Base-by-base conservation (phyloP, 257 asterid genomes). In the Ilex aquifolium region DNA sequence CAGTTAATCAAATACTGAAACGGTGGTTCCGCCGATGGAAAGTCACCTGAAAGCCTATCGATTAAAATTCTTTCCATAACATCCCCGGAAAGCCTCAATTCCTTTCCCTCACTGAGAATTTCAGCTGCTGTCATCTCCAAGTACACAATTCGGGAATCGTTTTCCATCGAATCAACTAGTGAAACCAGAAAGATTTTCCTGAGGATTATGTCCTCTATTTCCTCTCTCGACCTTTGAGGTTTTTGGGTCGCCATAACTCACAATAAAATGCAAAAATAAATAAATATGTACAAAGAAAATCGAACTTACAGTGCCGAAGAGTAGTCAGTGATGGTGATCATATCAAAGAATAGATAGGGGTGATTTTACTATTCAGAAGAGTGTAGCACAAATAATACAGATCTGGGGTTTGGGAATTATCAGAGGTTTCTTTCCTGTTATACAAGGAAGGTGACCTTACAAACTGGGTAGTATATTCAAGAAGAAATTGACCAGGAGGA, bases 121-220 rank as follows among this genome's bases (percentile, higher is more conserved):
- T 93, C 97, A 1, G 95, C 96, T 2, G 99, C 99, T 4, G 96
- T 67, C 82, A 78, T 72, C 72, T 90, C 95, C 42, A 90, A 73
- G 60, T 84, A 90, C 39, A 77, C 96, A 42, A 81, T 59, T 49
- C 90, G 79, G 3, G 86, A 75, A 73, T 93, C 99, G 63, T 21
- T 81, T 53, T 82, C 87, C 94, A 84, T 82, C 32, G 91, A 82
- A 81, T 90, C 96, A 57, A 77, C 59, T 46, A 88, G 79, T 15
- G 92, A 72, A 1, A 93, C 86, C 4, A 87, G 78, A 62, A 90
- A 83, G 31, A 93, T 81, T 69, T 88, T 91, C 60, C 95, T 83
- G 65, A 91, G 87, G 65, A 93, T 84, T 49, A 87, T 79, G 56
- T 93, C 97, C 85, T 90, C 97, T 79, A 93, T 83, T 79, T 90